Percentiles rank a stretch among this genome's conserved stretches.
phyloP scores from a whole-genome alignment of 805 yeast species.

The Danielia oregonensis region DNA sequence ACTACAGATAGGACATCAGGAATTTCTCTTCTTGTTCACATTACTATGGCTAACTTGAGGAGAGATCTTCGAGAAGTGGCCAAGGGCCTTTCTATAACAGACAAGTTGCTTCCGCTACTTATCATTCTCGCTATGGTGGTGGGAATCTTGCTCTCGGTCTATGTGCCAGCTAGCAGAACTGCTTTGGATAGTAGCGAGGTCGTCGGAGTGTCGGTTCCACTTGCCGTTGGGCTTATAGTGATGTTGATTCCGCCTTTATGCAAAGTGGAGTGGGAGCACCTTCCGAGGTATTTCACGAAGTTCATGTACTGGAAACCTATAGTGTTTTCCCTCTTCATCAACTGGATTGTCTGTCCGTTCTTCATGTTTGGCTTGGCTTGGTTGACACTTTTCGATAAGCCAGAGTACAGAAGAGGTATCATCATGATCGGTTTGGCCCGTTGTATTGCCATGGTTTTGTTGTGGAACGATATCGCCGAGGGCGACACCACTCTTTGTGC shows the following conservation, averaged over 20 bases:
- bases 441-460: conserved; percentile 60
- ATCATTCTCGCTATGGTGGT: conserved; percentile 35
- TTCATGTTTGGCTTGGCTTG: conserved; percentile 56
- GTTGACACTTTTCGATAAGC: conserved; percentile 44
- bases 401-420: conserved; percentile 51
- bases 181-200: conserved; percentile 34
- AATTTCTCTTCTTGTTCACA: not conserved
- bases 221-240: conserved; percentile 48
- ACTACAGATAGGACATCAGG: conserved; percentile 3
- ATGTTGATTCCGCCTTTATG: conserved; percentile 60
- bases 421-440: conserved; percentile 58
- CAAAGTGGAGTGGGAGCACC: conserved; percentile 49
- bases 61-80: not conserved
- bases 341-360: conserved; percentile 57
- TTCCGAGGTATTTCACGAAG: conserved; percentile 14
- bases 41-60: not conserved
- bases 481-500: conserved; percentile 53
- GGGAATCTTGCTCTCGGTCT: conserved; percentile 40
- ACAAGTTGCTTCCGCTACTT: conserved; percentile 31
- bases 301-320: conserved; percentile 23
- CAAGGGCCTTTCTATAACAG: conserved; percentile 23
- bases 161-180: conserved; percentile 31
- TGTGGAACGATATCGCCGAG: conserved; percentile 54
- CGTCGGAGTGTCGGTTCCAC: conserved; percentile 40
- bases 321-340: conserved; percentile 39